A percentile compares a stretch with the other conserved stretches of the same genome.
These are phyloP conservation scores for Platanus orientalis DNA, from an alignment of 164 flowering plant species.

Conservation along the genomic window DNA sequence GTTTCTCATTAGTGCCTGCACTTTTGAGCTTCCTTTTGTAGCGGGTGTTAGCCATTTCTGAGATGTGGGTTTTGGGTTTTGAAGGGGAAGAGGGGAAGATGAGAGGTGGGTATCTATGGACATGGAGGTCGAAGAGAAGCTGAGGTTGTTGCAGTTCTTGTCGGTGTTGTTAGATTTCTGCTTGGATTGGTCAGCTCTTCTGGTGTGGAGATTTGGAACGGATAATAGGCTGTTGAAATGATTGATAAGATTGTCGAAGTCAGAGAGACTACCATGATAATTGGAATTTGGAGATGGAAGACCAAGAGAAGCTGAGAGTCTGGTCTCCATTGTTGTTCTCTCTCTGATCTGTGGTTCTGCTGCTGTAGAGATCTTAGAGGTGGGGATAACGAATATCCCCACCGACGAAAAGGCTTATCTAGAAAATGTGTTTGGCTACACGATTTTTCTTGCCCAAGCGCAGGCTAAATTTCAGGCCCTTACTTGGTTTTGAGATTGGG, in stretches of 20 bases:
- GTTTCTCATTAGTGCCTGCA: constrained; percentile 32
- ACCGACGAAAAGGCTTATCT: too few relatives aligned
- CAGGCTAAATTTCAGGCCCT: too few relatives aligned
- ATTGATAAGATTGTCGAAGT: constrained; percentile 30
- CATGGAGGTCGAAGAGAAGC: constrained; percentile 31
- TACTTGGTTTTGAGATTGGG: too few relatives aligned
- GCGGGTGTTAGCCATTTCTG: constrained; percentile 31
- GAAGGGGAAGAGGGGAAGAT: not conserved
- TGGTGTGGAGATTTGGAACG: constrained; percentile 9
- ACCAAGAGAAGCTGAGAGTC: constrained; percentile 16
- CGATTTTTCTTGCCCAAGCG: too few relatives aligned
- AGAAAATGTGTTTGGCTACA: too few relatives aligned
- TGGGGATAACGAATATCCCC: too few relatives aligned
- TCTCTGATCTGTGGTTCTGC: not conserved
- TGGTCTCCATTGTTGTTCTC: constrained; percentile 10
- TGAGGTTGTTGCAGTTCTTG: constrained; percentile 7
- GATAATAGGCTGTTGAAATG: constrained; percentile 30
- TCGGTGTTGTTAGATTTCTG: constrained; percentile 7
- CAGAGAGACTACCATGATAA: constrained; percentile 8
- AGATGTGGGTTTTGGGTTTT: constrained; percentile 17
- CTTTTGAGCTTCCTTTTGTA: constrained; percentile 23
- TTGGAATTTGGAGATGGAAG: constrained; percentile 9
- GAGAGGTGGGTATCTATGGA: constrained; percentile 12
- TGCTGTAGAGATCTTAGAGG: too few relatives aligned
- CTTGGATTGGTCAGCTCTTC: constrained; percentile 1